A percentile compares a stretch with the other conserved stretches of the same genome.
phyloP scores from a whole-genome alignment of 2,329 filamentous ascomycete genomes.

The Epichloe gansuensis region DNA sequence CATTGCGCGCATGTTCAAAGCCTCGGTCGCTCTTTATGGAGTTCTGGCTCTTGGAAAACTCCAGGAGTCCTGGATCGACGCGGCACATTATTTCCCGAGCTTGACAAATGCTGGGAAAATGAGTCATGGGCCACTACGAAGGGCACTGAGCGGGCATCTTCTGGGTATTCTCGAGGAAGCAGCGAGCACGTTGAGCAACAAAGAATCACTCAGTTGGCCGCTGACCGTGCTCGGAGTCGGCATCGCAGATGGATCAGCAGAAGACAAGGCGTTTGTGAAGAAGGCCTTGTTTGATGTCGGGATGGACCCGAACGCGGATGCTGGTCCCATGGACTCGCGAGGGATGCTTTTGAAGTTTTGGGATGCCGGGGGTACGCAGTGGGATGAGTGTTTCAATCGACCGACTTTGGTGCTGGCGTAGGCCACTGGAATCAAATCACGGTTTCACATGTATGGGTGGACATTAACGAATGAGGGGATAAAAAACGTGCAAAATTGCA shows the following conservation, averaged over 20 bases:
- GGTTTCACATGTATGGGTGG: background rate
- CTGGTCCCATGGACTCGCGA: background rate
- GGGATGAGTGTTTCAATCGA: background rate
- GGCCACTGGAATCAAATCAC: background rate
- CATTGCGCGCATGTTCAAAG: background rate
- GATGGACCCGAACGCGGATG: background rate
- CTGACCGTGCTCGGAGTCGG: background rate
- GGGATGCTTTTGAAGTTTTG: background rate
- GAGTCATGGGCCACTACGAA: background rate
- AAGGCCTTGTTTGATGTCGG: background rate
- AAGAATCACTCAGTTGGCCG: background rate
- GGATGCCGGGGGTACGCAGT: background rate
- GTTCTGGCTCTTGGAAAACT: background rate
- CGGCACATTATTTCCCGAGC: background rate
- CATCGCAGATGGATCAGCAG: background rate
- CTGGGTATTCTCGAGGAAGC: background rate
- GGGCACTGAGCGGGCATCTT: background rate
- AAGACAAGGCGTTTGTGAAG: background rate
- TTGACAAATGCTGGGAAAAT: background rate
- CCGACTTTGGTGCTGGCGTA: constrained; percentile 1
- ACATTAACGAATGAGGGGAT: no score
- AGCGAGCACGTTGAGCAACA: background rate
- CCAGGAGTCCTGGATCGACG: background rate
- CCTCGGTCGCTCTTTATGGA: background rate
- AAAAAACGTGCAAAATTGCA: no score